Conservation (phyloP, 768 basidiomycete genomes). For the Bullera alba region DNA sequence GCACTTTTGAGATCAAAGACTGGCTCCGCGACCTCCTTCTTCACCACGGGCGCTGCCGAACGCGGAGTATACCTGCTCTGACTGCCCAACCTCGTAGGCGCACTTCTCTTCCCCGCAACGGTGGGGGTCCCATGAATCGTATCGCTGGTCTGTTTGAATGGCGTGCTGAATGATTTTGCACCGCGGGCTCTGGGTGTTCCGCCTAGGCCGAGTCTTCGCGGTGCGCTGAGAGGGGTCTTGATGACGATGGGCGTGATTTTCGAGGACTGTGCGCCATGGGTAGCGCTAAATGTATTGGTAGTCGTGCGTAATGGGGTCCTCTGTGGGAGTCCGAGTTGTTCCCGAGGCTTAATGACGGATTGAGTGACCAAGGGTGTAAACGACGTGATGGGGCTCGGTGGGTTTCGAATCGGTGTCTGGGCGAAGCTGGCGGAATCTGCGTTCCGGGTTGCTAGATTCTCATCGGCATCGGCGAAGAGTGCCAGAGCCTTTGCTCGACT, state of each 20-base stretch:
- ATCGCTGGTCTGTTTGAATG: no score
- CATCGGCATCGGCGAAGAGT: slow-evolving; percentile 9
- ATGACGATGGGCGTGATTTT: slow-evolving; percentile 7
- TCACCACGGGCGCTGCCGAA: background rate
- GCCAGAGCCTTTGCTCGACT: background rate
- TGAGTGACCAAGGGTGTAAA: no score
- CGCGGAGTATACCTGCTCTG: background rate
- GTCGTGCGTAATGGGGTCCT: background rate
- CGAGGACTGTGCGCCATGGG: background rate
- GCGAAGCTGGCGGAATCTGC: no score
- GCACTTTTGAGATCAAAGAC: slow-evolving; percentile 32
- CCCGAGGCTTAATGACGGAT: no score
- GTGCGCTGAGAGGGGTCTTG: slow-evolving; percentile 24
- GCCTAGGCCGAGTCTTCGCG: slow-evolving; percentile 36
- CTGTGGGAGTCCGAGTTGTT: background rate
- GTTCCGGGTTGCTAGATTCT: no score
- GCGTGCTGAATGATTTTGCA: slow-evolving; percentile 29
- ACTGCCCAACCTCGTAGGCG: background rate
- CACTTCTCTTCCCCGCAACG: no score
- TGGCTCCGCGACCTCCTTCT: no score
- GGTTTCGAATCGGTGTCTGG: no score
- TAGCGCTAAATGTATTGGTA: background rate
- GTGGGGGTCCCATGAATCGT: no score
- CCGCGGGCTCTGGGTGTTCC: slow-evolving; percentile 22
- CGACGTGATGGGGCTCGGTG: no score